A percentile compares a stretch with the other conserved stretches of the same genome.
Evolutionary conservation across 148 eudicot genomes (phyloP).

Genomic region (Spergularia marina): DNA sequence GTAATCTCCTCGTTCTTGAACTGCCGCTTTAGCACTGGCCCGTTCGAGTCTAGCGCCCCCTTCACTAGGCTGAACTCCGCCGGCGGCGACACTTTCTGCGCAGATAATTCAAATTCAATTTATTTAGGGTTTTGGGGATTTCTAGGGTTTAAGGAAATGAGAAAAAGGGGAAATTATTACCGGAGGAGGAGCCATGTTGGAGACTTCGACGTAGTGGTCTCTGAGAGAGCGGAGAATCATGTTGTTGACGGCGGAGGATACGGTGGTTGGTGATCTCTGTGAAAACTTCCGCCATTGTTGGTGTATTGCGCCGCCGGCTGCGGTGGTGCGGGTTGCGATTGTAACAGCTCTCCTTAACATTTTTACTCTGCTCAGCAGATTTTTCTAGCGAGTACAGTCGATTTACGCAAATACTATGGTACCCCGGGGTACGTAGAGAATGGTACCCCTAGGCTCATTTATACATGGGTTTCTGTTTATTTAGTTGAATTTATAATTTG

Average conservation of each 20-base stretch:
- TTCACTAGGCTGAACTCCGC: slow-evolving; percentile 57
- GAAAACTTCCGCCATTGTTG: slow-evolving; percentile 36
- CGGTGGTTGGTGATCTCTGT: slow-evolving; percentile 28
- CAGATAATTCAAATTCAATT: too few species aligned
- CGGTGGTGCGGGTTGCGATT: background rate
- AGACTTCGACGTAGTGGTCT: slow-evolving; percentile 75
- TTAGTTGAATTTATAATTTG: too few species aligned
- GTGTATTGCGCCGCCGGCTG: slow-evolving; percentile 19
- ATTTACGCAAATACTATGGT: too few species aligned
- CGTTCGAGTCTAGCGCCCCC: slow-evolving; percentile 66
- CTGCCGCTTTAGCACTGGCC: slow-evolving; percentile 62
- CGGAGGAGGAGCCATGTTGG: slow-evolving; percentile 61
- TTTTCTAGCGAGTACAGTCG: too few species aligned
- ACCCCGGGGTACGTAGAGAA: too few species aligned
- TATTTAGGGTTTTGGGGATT: background rate
- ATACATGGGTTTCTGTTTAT: too few species aligned
- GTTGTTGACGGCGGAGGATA: slow-evolving; percentile 59
- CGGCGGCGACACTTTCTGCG: slow-evolving; percentile 81
- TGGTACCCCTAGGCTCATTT: too few species aligned
- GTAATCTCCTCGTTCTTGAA: slow-evolving; percentile 71
- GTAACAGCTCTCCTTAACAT: slow-evolving; percentile 38
- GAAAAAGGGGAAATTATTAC: slow-evolving; percentile 18
- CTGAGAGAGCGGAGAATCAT: slow-evolving; percentile 68
- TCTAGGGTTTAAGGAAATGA: background rate
- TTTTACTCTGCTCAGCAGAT: background rate